phyloP scores from a whole-genome alignment of 2,329 filamentous ascomycete species.

The Cladosporium colombiae region DNA sequence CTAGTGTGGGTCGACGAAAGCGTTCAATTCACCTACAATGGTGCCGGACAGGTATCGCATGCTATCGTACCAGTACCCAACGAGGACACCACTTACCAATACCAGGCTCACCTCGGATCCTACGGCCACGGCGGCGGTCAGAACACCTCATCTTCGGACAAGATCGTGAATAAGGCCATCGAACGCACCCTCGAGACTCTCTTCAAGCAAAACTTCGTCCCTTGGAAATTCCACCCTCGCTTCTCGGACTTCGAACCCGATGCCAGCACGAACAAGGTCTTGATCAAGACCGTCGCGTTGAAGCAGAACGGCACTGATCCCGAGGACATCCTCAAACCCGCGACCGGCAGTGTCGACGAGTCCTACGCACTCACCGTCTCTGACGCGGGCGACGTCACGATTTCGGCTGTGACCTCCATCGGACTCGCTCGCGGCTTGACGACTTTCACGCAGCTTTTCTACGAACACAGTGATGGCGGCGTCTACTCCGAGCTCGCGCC shows the following conservation, averaged over 20 bases:
- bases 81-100: slow-evolving; percentile 14
- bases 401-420: slow-evolving; percentile 65
- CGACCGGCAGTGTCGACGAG: slow-evolving; percentile 68
- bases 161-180: slow-evolving; percentile 49
- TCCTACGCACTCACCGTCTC: slow-evolving; percentile 69
- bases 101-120: slow-evolving; percentile 7
- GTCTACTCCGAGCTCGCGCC: slow-evolving; percentile 72
- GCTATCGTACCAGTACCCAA: neutral
- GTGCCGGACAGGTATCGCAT: slow-evolving; percentile 23
- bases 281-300: slow-evolving; percentile 63
- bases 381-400: slow-evolving; percentile 58
- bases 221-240: slow-evolving; percentile 74
- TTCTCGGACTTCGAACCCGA: slow-evolving; percentile 65
- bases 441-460: slow-evolving; percentile 79
- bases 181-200: slow-evolving; percentile 62
- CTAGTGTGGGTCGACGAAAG: slow-evolving; percentile 44
- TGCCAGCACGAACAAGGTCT: slow-evolving; percentile 42
- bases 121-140: neutral
- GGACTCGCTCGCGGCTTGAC: slow-evolving; percentile 74
- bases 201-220: slow-evolving; percentile 68
- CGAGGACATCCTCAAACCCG: slow-evolving; percentile 58
- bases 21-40: slow-evolving; percentile 42
- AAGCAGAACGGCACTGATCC: slow-evolving; percentile 60
- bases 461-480: slow-evolving; percentile 60
- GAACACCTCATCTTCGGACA: neutral